phyloP scores from a whole-genome alignment of 1,139 yeast species.

The Yamadazyma atlantica region DNA sequence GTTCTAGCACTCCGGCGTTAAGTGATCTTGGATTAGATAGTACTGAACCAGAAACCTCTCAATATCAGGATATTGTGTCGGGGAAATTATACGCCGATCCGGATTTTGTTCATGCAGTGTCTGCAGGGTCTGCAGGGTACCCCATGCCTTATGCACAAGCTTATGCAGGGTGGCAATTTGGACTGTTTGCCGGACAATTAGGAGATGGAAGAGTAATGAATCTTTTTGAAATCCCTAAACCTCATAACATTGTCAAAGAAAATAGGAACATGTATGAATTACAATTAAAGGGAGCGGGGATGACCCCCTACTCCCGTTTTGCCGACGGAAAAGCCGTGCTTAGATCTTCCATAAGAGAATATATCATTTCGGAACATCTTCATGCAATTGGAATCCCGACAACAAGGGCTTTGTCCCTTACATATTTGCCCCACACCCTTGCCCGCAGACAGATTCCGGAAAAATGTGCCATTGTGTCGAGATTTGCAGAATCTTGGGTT shows the following conservation, averaged over 20 bases:
- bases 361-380: conserved; percentile 78
- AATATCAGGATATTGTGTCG: conserved; percentile 57
- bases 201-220: conserved; percentile 94
- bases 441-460: conserved; percentile 77
- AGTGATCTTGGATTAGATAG: conserved; percentile 56
- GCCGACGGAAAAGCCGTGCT: conserved; percentile 97
- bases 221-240: conserved; percentile 63
- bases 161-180: conserved; percentile 96
- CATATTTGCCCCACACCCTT: conserved; percentile 67
- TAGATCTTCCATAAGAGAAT: conserved; percentile 85
- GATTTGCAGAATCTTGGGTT: conserved; percentile 87
- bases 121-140: too few species aligned
- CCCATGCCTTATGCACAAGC: conserved; percentile 86
- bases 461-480: conserved; percentile 78
- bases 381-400: conserved; percentile 83
- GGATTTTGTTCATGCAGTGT: conserved; percentile 27
- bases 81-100: conserved; percentile 50
- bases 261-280: conserved; percentile 53
- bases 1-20: conserved; percentile 63
- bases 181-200: conserved; percentile 93
- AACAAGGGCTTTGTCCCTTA: conserved; percentile 76
- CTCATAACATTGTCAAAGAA: conserved; percentile 8
- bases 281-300: conserved; percentile 89
- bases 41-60: conserved; percentile 34
- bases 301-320: conserved; percentile 88